Conservation (phyloP, 805 yeast genomes). For the Candida loeiensis region DNA sequence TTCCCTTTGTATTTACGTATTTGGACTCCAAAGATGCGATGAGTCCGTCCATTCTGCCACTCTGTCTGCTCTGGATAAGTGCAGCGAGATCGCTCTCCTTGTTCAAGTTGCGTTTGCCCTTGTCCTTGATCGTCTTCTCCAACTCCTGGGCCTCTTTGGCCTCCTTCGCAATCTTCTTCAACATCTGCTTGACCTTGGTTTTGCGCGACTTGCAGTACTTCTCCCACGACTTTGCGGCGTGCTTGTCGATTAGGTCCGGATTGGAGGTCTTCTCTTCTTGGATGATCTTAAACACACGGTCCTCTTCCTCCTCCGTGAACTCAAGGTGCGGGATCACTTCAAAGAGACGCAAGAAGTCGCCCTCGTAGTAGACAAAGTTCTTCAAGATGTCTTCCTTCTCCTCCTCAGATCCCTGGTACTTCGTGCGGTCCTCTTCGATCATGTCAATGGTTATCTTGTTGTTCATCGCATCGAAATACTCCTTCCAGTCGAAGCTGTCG, state of each 20-base stretch:
- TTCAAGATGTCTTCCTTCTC: constrained; percentile 61
- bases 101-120: constrained; percentile 26
- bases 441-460: constrained; percentile 56
- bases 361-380: constrained; percentile 54
- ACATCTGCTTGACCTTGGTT: constrained; percentile 45
- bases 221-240: constrained; percentile 42
- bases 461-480: constrained; percentile 46
- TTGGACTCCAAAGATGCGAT: constrained; percentile 49
- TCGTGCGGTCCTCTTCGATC: constrained; percentile 64
- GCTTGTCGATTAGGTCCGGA: constrained; percentile 26
- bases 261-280: constrained; percentile 31
- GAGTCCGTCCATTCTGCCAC: constrained; percentile 41
- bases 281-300: constrained; percentile 53
- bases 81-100: constrained; percentile 42
- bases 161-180: constrained; percentile 55
- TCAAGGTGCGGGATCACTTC: constrained; percentile 79
- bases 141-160: constrained; percentile 59
- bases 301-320: constrained; percentile 55
- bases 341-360: constrained; percentile 67
- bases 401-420: constrained; percentile 60
- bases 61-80: constrained; percentile 48
- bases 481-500: constrained; percentile 54
- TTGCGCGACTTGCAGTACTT: constrained; percentile 49
- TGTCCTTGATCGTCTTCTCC: constrained; percentile 35
- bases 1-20: constrained; percentile 41